Evolutionary conservation across 1,139 yeast genomes (phyloP), one percentile per base, ranked within the genome.

Genomic region (Hemisphaericaspora subhashii): DNA sequence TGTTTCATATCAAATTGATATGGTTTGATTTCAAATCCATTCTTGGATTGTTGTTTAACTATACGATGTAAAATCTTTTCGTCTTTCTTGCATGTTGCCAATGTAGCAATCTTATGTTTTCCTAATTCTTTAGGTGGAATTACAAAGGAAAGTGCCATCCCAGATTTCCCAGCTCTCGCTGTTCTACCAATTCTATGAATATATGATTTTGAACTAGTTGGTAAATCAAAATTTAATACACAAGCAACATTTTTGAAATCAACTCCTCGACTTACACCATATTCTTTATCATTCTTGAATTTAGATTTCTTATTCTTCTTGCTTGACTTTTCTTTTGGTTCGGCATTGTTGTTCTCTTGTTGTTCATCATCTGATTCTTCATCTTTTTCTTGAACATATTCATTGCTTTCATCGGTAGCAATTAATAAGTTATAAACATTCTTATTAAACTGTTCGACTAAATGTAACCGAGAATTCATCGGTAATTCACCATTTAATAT

Each of bases 131-230:
- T 85, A 29, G 69, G 66, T 13, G 95, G 89, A 21, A 92, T 87
- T 12, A 92, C 94, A 66, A 92, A 92, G 21, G 98, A 89, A 44
- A 94, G 74, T 0, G 98, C 86, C 80, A 89, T 90, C 43, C 99
- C 99, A 1, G 95, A 74, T 59, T 88, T 88, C 36, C 96, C 96
- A 5, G 96, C 98, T 63, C 99, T 81, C 4, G 98, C 98, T 2
- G 99, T 92, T 70, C 99, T 82, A 37, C 99, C 99, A 35, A 94
- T 79, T 58, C 99, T 79, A 62, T 94, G 99, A 31, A 89, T 83
- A 58, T 94, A 94, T 5, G 96, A 81, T 56, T 85, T 85, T 4
- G 98, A 83, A 5, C 95, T 82, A 3, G 88, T 77, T 31, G 99
- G 98, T 50, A 94, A 71, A 60, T 94, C 99, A 59, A 94, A 94